These are phyloP conservation scores for Thelonectria rubi DNA, from an alignment of 2,329 filamentous ascomycete species.

Conservation along the genomic window DNA sequence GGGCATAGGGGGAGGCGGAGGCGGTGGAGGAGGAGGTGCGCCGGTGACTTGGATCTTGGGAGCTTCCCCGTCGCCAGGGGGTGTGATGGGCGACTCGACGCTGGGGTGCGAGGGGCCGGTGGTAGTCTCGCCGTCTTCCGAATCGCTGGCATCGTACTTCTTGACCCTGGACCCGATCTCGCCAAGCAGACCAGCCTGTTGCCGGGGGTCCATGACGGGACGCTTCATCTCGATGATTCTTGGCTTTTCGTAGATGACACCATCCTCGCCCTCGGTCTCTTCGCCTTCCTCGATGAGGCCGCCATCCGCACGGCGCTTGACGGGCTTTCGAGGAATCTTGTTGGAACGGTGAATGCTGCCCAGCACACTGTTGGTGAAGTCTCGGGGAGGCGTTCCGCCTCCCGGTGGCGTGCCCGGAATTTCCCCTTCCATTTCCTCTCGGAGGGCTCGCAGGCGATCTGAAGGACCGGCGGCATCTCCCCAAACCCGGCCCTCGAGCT, in stretches of 20 bases:
- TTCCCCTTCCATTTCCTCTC: conserved; percentile 89
- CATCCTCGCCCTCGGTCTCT: conserved; percentile 58
- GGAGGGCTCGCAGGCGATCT: conserved; percentile 88
- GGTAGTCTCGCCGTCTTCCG: conserved; percentile 73
- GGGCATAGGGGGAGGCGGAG: conserved; percentile 51
- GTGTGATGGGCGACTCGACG: conserved; percentile 75
- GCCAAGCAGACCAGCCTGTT: conserved; percentile 69
- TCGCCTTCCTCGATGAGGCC: conserved; percentile 61
- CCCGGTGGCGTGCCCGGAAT: conserved; percentile 57
- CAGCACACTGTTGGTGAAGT: conserved; percentile 77
- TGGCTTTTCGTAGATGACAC: conserved; percentile 76
- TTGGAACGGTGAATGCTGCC: conserved; percentile 74
- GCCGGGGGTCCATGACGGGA: conserved; percentile 71
- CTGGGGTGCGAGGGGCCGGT: conserved; percentile 81
- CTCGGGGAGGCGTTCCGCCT: conserved; percentile 62
- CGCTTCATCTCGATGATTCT: conserved; percentile 81
- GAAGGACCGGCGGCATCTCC: conserved; percentile 84
- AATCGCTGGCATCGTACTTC: conserved; percentile 76
- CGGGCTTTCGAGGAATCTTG: conserved; percentile 64
- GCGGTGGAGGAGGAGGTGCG: conserved; percentile 49
- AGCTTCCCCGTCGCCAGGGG: conserved; percentile 67
- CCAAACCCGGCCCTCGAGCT: conserved; percentile 93
- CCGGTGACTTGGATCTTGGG: conserved; percentile 68
- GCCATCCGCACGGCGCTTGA: conserved; percentile 52
- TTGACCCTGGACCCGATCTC: conserved; percentile 82